Base-by-base conservation (phyloP, 164 flowering plant species). In the Liquidambar formosana region DNA sequence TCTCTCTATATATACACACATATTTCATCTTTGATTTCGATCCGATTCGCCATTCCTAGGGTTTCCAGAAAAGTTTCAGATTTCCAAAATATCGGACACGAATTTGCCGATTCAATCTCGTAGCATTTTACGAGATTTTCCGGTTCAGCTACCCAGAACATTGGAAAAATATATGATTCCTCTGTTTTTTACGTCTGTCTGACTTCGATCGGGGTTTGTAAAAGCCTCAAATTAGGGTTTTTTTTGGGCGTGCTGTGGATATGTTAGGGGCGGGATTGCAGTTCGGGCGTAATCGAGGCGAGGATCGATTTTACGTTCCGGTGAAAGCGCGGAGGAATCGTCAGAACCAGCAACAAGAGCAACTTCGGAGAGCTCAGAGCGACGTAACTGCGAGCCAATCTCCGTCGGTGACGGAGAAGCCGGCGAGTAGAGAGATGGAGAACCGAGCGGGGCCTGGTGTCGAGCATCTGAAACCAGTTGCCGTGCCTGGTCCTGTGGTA, bases 231-330 rank as follows among this genome's bases (percentile, higher is more conserved):
- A 58, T 64, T 70, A 67, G 72, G 66, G 71, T 71, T 75, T 62
- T 59, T 33, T 61, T 43, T 21, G 5, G 10, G 57, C 49, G 13
- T 10, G 52, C 28, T 67, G 60, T 23, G 68, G 70, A 75, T 69
- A 84, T 84, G 85, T 74, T 76, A 67, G 85, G 83, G 28, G 56
- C 84, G 33, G 82, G 80, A 60, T 66, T 81, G 66, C 84, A 81
- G 70, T 74, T 78, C 11, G 73, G 75, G 28, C 80, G 80, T 49
- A 76, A 62, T 16, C 75, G 68, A 15, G 78, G 80, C 5, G 83
- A 74, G 8, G 84, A 83, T 70, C 69, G 84, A 64, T 74, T 76
- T 58, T 79, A 79, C 77, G 63, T 61, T 56, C 75, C 79, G 21
- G 65, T 48, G 61, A 79, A 73, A 48, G 77, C 77, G 4, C 58